These are phyloP conservation scores for Eimeria tenella DNA, from an alignment of 169 alveolate genomes.

Conservation along the genomic window DNA sequence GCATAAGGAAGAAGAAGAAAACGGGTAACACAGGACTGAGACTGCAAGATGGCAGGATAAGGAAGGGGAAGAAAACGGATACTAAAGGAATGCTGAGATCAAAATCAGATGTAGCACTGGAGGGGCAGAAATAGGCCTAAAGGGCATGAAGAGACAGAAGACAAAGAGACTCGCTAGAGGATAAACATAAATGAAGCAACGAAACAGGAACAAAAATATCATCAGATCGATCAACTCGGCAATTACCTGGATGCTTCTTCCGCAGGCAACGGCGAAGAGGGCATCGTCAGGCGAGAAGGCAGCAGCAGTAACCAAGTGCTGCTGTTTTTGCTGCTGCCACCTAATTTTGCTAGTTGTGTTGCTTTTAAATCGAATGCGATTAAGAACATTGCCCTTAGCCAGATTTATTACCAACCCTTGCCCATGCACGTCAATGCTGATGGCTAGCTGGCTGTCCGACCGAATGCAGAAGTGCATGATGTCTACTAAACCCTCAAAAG, in stretches of 20 bases:
- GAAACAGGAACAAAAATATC: neutral
- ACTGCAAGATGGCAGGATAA: too few species aligned
- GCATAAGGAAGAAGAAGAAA: too few species aligned
- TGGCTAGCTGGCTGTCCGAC: conserved; percentile 58
- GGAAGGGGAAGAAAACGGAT: too few species aligned
- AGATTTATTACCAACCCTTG: conserved; percentile 62
- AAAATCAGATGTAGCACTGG: too few species aligned
- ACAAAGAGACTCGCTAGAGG: neutral
- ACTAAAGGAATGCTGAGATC: too few species aligned
- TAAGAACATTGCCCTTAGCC: conserved; percentile 43
- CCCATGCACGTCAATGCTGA: conserved; percentile 68
- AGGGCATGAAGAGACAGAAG: neutral
- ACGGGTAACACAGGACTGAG: too few species aligned
- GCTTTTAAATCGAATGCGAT: conserved; percentile 54
- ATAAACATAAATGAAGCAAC: neutral
- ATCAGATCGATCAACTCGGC: neutral
- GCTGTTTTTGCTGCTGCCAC: conserved; percentile 21
- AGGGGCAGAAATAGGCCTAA: too few species aligned
- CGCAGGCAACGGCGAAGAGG: conserved; percentile 72
- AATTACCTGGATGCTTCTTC: conserved; percentile 64
- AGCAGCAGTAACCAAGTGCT: conserved; percentile 68
- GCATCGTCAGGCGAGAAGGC: conserved; percentile 75
- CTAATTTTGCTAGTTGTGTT: conserved; percentile 46
- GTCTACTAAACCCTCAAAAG: conserved; percentile 64
- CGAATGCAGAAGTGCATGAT: conserved; percentile 39